These are phyloP conservation scores for Wickerhamiella pararugosa DNA, from an alignment of 1,139 yeast species.

Conservation along the genomic window DNA sequence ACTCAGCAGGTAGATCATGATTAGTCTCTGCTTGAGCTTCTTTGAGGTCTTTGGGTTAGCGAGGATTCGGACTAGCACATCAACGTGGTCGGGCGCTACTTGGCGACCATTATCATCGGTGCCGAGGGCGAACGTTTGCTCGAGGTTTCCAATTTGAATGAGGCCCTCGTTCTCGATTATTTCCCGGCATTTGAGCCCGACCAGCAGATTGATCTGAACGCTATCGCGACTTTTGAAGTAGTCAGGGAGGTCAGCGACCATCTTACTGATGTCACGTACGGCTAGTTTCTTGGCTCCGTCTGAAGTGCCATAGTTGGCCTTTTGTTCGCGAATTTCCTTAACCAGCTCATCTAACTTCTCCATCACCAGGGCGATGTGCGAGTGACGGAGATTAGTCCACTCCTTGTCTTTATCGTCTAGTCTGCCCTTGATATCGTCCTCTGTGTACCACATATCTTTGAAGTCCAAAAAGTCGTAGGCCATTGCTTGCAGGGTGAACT, in stretches of 20 bases:
- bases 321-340: conserved; percentile 53
- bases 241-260: conserved; percentile 30
- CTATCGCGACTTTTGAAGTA: conserved; percentile 27
- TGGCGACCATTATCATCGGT: conserved; percentile 45
- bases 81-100: conserved; percentile 36
- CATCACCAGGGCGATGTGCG: conserved; percentile 64
- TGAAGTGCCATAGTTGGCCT: conserved; percentile 36
- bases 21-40: conserved; percentile 58
- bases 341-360: conserved; percentile 47
- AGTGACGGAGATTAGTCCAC: conserved; percentile 60
- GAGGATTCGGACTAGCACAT: conserved; percentile 45
- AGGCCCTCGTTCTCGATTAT: conserved; percentile 21
- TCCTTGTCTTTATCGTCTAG: conserved; percentile 56
- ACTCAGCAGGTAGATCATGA: conserved; percentile 64
- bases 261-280: conserved; percentile 27
- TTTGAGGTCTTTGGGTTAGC: conserved; percentile 36
- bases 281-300: conserved; percentile 5
- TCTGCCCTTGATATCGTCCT: conserved; percentile 26
- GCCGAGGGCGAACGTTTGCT: conserved; percentile 65
- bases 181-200: conserved; percentile 30
- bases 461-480: conserved; percentile 54
- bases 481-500: conserved; percentile 89
- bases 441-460: conserved; percentile 17
- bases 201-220: conserved; percentile 26
- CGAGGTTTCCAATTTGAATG: conserved; percentile 23